These are phyloP conservation scores for Cladorrhinum samala DNA, from an alignment of 495 filamentous ascomycete genomes.

Conservation along the genomic window DNA sequence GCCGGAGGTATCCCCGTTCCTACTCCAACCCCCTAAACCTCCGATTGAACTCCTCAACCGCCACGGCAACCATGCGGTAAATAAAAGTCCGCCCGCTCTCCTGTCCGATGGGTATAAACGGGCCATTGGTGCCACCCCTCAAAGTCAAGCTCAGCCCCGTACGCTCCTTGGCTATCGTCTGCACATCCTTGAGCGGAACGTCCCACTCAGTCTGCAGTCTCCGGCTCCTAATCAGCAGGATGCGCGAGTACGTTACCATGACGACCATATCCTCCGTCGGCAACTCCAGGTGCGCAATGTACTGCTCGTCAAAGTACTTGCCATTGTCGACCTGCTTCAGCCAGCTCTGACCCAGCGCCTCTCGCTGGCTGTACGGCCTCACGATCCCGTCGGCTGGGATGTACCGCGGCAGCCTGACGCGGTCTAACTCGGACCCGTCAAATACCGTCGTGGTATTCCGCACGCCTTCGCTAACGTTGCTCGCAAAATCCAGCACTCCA, in stretches of 20 bases:
- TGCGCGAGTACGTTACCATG: conserved; percentile 87
- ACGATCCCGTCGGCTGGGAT: conserved; percentile 90
- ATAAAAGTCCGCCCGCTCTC: conserved; percentile 85
- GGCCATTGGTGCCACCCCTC: conserved; percentile 85
- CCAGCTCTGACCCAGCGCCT: conserved; percentile 97
- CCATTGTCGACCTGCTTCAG: conserved; percentile 95
- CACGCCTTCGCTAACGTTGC: conserved; percentile 92
- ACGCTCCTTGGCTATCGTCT: conserved; percentile 93
- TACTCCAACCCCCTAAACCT: conserved; percentile 42
- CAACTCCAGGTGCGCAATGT: conserved; percentile 93
- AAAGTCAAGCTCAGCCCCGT: conserved; percentile 86
- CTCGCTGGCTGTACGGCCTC: conserved; percentile 89
- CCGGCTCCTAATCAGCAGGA: conserved; percentile 83
- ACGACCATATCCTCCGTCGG: conserved; percentile 86
- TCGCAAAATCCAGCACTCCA: conserved; percentile 92
- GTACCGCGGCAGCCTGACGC: conserved; percentile 85
- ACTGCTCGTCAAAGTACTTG: conserved; percentile 94
- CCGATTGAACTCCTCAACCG: conserved; percentile 54
- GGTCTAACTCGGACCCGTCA: conserved; percentile 86
- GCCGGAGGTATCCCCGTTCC: background rate
- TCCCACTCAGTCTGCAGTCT: conserved; percentile 89
- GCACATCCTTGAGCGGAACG: conserved; percentile 87
- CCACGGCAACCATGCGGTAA: conserved; percentile 55
- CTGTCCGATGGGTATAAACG: conserved; percentile 88
- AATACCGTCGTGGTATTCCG: conserved; percentile 98